Base-by-base conservation (phyloP, 495 filamentous ascomycete species). In the Aspergillus asperescens region DNA sequence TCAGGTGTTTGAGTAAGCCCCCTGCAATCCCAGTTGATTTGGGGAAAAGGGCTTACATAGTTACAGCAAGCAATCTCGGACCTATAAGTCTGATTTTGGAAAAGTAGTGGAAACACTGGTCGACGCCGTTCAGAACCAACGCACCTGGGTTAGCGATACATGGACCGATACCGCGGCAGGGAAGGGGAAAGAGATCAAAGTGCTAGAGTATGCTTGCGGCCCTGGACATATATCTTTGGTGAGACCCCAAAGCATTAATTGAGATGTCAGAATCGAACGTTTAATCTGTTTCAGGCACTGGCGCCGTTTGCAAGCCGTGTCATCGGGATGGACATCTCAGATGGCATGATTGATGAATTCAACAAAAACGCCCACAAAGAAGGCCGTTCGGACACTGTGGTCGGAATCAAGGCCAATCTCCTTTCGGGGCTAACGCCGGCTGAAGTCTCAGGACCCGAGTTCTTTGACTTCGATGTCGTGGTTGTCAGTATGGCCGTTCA, bases 151-250 rank as follows among this genome's bases (percentile, higher is more conserved):
- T 48, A 82, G 80, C 18, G 75, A 81, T 16, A 73, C 76, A 50
- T 83, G 81, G 77, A 70, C 63, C 12, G 70, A 76, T 27, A 71
- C 67, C 9, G 67, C 59, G 28, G 61, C 52, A 15, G 61, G 63
- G 9, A 60, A 69, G n/a, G 66, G 57, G 37, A 72, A 74, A 50
- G 67, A 77, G 23, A 69, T 86, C 37, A 73, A 76, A 27, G 60
- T 89, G 43, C 69, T 91, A 8, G 87, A 91, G 56, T 91, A 89
- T 66, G 87, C 87, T 39, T 89, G 84, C 52, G 87, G 87, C 3
- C 81, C 85, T 15, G 87, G 87, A 4, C 49, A 74, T 55, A 72
- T 88, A 55, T 81, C 81, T 5, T 67, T 74, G 54, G 79, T 80
- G 60, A 58, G 74, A 54, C 15, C 3, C 35, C 13, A n/a, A n/a